A percentile compares a stretch with the other conserved stretches of the same genome.
These are phyloP conservation scores for Pleurotus djamor DNA, from an alignment of 768 basidiomycete species.

Conservation along the genomic window DNA sequence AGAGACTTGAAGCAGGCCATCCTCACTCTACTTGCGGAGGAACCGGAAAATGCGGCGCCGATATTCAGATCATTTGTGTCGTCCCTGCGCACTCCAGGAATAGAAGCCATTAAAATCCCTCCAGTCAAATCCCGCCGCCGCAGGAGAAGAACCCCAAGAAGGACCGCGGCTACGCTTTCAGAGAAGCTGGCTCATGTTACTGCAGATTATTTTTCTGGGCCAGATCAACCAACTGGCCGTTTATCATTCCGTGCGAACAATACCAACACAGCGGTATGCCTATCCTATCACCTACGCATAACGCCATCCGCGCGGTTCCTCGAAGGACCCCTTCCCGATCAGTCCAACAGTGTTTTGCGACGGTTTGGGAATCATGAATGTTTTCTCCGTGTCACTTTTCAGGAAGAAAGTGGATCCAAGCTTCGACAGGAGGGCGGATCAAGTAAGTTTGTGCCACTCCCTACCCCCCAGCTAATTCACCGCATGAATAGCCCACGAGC, in stretches of 20 bases:
- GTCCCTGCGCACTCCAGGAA: neutral
- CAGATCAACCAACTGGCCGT: conserved; percentile 4
- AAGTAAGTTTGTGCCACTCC: too few relatives aligned
- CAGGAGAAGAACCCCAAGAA: neutral
- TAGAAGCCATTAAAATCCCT: neutral
- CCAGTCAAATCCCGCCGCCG: neutral
- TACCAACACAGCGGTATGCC: conserved; percentile 11
- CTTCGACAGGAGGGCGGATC: conserved; percentile 24
- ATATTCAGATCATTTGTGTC: conserved; percentile 5
- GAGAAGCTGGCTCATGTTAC: conserved; percentile 9
- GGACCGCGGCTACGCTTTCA: conserved; percentile 8
- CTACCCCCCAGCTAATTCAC: too few relatives aligned
- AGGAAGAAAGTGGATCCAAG: conserved; percentile 41
- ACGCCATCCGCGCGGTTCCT: conserved; percentile 36
- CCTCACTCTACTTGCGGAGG: neutral
- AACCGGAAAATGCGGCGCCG: neutral
- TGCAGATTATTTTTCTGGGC: conserved; percentile 9
- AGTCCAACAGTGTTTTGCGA: conserved; percentile 16
- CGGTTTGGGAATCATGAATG: conserved; percentile 33
- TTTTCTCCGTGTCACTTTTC: conserved; percentile 47
- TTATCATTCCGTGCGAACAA: conserved; percentile 2
- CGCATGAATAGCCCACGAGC: conserved; percentile 14
- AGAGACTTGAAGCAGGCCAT: too few relatives aligned
- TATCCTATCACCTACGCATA: conserved; percentile 33
- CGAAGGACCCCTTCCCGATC: conserved; percentile 31